Evolutionary conservation across 495 filamentous ascomycete genomes (phyloP).

Genomic region (Bombardia bombarda): DNA sequence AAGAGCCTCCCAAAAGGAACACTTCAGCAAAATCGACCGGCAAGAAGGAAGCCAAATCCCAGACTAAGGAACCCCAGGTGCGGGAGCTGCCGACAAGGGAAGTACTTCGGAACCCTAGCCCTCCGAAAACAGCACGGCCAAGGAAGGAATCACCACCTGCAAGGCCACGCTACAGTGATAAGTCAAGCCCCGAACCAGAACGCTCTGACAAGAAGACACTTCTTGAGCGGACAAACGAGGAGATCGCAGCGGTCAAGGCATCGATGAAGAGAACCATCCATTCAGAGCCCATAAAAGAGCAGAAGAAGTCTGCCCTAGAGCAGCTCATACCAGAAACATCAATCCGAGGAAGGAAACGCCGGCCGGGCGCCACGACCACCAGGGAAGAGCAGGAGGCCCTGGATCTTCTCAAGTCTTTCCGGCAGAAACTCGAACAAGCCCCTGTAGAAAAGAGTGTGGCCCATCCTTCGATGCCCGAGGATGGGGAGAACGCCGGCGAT

Average conservation of each 20-base stretch:
- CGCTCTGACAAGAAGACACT: slow-evolving; percentile 32
- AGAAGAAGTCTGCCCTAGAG: slow-evolving; percentile 61
- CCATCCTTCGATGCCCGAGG: slow-evolving; percentile 11
- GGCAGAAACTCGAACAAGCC: slow-evolving; percentile 61
- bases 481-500: slow-evolving; percentile 20
- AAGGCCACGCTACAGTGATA: slow-evolving; percentile 12
- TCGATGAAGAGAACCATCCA: slow-evolving; percentile 79
- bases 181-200: slow-evolving; percentile 42
- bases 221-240: slow-evolving; percentile 70
- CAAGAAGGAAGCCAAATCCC: slow-evolving; percentile 25
- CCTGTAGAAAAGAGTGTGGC: slow-evolving; percentile 38
- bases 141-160: too few species aligned
- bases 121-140: slow-evolving; percentile 5
- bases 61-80: slow-evolving; percentile 23
- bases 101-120: slow-evolving; percentile 17
- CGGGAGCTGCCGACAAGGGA: slow-evolving; percentile 8
- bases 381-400: slow-evolving; percentile 55
- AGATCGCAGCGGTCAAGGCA: slow-evolving; percentile 83
- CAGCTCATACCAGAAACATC: slow-evolving; percentile 76
- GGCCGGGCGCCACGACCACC: slow-evolving; percentile 39
- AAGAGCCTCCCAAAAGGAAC: slow-evolving; percentile 20
- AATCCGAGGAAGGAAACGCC: slow-evolving; percentile 71
- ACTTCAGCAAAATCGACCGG: slow-evolving; percentile 14
- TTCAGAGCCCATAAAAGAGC: slow-evolving; percentile 48
- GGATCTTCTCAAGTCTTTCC: slow-evolving; percentile 67